Percentiles rank a stretch among this genome's conserved stretches.
Evolutionary conservation across 1,139 yeast genomes (phyloP).

Genomic region (Suhomyces bolitotheri): DNA sequence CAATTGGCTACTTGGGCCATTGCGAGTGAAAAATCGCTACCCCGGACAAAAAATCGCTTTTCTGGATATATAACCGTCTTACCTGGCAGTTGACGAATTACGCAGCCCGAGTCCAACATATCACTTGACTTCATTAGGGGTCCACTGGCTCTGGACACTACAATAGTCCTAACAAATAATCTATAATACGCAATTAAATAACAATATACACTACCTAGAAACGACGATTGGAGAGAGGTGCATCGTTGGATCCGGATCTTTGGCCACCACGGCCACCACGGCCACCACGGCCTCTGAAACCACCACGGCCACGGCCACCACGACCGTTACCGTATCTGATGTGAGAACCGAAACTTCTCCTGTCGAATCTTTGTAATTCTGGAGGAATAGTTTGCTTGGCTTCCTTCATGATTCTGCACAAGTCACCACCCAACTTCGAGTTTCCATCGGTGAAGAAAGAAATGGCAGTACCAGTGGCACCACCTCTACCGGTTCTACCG

Average conservation of each 20-base stretch:
- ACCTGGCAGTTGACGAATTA: too few relatives aligned
- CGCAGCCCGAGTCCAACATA: too few relatives aligned
- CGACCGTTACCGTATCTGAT: constrained; percentile 65
- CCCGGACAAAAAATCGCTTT: too few relatives aligned
- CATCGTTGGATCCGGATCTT: constrained; percentile 26
- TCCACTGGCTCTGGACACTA: too few relatives aligned
- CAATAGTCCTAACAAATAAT: background rate
- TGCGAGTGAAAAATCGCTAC: too few relatives aligned
- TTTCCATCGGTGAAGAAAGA: constrained; percentile 91
- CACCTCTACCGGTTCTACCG: constrained; percentile 99
- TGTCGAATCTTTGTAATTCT: constrained; percentile 57
- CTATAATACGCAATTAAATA: constrained; percentile 7
- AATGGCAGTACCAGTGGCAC: constrained; percentile 91
- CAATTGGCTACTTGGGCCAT: too few relatives aligned
- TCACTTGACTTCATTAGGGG: too few relatives aligned
- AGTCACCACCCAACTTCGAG: constrained; percentile 85
- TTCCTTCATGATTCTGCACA: constrained; percentile 88
- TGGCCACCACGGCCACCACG: constrained; percentile 46
- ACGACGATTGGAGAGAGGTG: constrained; percentile 29
- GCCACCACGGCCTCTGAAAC: constrained; percentile 44
- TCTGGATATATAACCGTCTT: too few relatives aligned
- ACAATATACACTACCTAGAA: constrained; percentile 15
- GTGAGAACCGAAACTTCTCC: constrained; percentile 54
- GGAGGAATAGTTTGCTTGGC: constrained; percentile 88
- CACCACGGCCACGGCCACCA: constrained; percentile 53